phyloP scores from a whole-genome alignment of 306 rosid genomes.

The Delonix regia region DNA sequence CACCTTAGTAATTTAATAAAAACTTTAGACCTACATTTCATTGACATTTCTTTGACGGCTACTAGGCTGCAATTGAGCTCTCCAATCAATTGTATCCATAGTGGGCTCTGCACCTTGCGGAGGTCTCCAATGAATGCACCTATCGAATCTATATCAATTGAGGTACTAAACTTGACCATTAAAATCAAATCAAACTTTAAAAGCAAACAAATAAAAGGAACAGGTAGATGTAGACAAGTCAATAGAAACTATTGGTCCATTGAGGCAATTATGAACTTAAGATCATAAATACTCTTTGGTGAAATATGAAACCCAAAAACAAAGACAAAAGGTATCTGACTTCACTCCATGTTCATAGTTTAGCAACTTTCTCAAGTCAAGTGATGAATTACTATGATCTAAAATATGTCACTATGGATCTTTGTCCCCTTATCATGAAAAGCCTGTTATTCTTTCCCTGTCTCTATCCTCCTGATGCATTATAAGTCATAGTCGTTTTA shows the following conservation, averaged over 20 bases:
- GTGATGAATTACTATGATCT: neutral
- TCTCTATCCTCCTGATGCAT: neutral
- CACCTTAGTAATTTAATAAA: neutral
- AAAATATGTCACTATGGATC: neutral
- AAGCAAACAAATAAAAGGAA: neutral
- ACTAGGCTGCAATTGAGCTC: no score
- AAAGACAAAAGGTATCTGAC: neutral
- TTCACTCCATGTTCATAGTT: neutral
- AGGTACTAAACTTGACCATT: neutral
- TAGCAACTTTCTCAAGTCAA: neutral
- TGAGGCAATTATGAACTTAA: neutral
- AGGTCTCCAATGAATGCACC: neutral
- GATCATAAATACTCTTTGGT: neutral
- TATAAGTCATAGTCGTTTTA: neutral
- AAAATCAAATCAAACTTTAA: neutral
- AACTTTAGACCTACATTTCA: slow-evolving; percentile 24
- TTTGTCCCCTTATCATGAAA: neutral
- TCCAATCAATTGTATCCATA: slow-evolving; percentile 39
- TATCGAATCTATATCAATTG: neutral
- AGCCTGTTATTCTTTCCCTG: neutral
- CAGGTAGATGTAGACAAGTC: no score
- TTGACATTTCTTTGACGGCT: no score
- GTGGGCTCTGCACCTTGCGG: neutral
- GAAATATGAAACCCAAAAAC: neutral
- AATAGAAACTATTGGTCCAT: neutral